phyloP scores from a whole-genome alignment of 1,284 basidiomycete species.

The Pseudozyma thailandica region DNA sequence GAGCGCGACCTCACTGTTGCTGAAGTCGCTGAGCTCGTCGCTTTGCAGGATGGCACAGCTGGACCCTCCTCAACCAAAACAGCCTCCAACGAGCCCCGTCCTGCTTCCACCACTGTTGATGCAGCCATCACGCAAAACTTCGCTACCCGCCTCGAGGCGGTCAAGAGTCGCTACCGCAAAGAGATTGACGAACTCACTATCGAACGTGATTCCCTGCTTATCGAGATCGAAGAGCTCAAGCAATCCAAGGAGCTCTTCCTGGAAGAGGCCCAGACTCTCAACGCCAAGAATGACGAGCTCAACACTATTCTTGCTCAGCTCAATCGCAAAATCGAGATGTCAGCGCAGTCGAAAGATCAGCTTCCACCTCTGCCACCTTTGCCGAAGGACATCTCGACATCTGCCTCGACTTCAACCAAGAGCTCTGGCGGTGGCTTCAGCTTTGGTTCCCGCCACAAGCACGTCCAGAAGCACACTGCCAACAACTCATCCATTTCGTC shows the following conservation, averaged over 20 bases:
- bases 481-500: constrained; percentile 47
- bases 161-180: constrained; percentile 86
- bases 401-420: constrained; percentile 10
- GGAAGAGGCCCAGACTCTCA: constrained; percentile 89
- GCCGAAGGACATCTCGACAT: constrained; percentile 23
- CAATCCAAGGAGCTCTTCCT: constrained; percentile 85
- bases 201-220: constrained; percentile 80
- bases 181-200: constrained; percentile 86
- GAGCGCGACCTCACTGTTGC: constrained; percentile 91
- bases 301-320: constrained; percentile 81
- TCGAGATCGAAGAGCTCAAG: constrained; percentile 88
- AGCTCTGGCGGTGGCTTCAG: constrained; percentile 31
- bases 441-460: constrained; percentile 52
- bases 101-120: constrained; percentile 24
- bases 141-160: constrained; percentile 84
- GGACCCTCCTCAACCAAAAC: constrained; percentile 5
- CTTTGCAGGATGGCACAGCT: constrained; percentile 73
- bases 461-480: constrained; percentile 32
- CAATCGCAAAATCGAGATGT: constrained; percentile 46
- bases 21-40: constrained; percentile 88
- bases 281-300: constrained; percentile 90
- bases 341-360: constrained; percentile 29
- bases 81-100: constrained; percentile 15
- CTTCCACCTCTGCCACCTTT: constrained; percentile 25
- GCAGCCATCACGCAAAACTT: constrained; percentile 77